Evolutionary conservation across 2,329 filamentous ascomycete species (phyloP), one percentile per base, ranked within the genome.

Genomic region (Pseudogymnoascus pannorum): DNA sequence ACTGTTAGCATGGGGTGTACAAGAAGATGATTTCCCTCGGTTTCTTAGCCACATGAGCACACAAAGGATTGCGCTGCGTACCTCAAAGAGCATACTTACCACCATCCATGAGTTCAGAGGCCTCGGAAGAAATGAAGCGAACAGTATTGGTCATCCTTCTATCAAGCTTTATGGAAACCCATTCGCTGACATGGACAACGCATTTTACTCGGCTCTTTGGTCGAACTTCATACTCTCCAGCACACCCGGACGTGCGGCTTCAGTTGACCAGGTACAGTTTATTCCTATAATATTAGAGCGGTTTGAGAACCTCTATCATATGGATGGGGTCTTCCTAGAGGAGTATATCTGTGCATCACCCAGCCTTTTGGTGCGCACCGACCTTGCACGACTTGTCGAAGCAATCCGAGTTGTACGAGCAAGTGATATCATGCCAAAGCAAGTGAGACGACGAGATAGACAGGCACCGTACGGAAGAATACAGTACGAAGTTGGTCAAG

Each of bases 71-170:
- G 85, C 92, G 6, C 79, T 89, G 67, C 86, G 92, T 60, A 89
- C 88, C 8, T 86, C 87, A 12, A 86, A 87, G 67, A 97, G 96
- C 73, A 92, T 97, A 66, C 81, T 89, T 68, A 86, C 86, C 51
- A 89, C 89, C 1, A 78, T 91, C 48, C 79, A 86, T 68, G 77
- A 82, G 62, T 75, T 76, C 70, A 72, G 70, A 68, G 72, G 71
- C 66, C 71, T 64, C 36, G 65, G 48, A 20, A 18, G 26, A 54
- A 65, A 61, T 59, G 60, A 57, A 26, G 35, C 38, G 5, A 58
- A 61, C 4, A 65, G 64, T 54, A 66, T 68, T 74, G 77, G 20
- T 66, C 71, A 62, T 76, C 81, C 38, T 24, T 68, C 64, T 14
- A 70, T 71, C 38, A 63, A 62, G 38, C 65, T 73, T 16, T 65